These are phyloP conservation scores for Neofusicoccum umdonicola DNA, from an alignment of 2,329 filamentous ascomycete species.

Conservation along the genomic window DNA sequence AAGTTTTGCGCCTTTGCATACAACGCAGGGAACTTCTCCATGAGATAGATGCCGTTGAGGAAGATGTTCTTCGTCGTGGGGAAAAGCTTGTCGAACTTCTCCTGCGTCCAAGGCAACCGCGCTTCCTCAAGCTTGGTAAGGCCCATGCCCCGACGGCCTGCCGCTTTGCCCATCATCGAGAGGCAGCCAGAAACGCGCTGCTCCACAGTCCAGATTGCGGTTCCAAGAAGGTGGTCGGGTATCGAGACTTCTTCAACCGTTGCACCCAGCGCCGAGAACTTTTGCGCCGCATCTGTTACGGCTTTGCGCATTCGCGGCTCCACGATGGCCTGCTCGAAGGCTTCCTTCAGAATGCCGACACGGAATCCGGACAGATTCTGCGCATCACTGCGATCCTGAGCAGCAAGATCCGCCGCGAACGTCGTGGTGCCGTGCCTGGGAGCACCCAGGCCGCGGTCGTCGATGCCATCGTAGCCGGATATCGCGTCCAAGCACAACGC, in stretches of 20 bases:
- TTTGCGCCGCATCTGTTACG: slow-evolving; percentile 42
- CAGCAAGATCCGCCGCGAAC: slow-evolving; percentile 22
- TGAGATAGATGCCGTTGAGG: slow-evolving; percentile 41
- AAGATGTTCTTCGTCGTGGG: slow-evolving; percentile 48
- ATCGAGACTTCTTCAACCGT: slow-evolving; percentile 47
- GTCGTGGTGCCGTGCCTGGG: slow-evolving; percentile 25
- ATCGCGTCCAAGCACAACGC: slow-evolving; percentile 31
- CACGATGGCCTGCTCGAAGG: slow-evolving; percentile 26
- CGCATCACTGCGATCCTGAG: neutral
- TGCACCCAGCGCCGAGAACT: slow-evolving; percentile 48
- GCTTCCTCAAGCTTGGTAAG: slow-evolving; percentile 50
- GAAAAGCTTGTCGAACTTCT: slow-evolving; percentile 50
- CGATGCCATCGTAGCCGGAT: slow-evolving; percentile 30
- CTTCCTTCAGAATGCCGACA: slow-evolving; percentile 30
- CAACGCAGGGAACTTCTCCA: slow-evolving; percentile 37
- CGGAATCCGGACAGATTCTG: slow-evolving; percentile 24
- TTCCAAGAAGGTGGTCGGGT: slow-evolving; percentile 48
- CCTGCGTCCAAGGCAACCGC: slow-evolving; percentile 48
- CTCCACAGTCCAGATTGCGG: slow-evolving; percentile 49
- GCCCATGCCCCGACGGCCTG: slow-evolving; percentile 39
- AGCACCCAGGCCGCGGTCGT: slow-evolving; percentile 32
- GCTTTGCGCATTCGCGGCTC: slow-evolving; percentile 39
- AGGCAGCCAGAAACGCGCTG: slow-evolving; percentile 29
- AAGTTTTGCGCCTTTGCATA: slow-evolving; percentile 44
- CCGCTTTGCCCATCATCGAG: slow-evolving; percentile 41